Evolutionary conservation across 2,329 filamentous ascomycete species (phyloP), one percentile per base, ranked within the genome.

Genomic region (Colletotrichum phormii): DNA sequence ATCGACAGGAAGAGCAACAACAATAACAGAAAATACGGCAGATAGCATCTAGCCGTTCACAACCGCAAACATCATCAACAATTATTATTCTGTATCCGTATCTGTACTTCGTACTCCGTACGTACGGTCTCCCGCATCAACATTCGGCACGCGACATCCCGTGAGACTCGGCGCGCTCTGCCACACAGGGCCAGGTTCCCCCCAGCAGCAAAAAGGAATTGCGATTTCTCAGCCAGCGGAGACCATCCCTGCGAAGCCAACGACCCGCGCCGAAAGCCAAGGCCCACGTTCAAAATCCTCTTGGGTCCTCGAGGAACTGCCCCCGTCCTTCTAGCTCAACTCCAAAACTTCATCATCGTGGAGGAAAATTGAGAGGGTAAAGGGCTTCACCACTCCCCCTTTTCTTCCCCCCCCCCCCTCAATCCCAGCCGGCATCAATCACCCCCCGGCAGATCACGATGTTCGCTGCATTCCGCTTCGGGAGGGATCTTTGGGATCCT

Each of bases 401-500:
- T 49, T 37, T 18, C 49, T 64, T 35, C n/a, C n/a, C n/a, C n/a
- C n/a, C 54, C 33, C 12, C 67, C n/a, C 42, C 46, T 71, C 31
- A 24, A 46, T 53, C 49, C 24, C 13, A 64, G 59, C 60, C 59
- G 60, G 33, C 18, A n/a, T 49, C 42, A 60, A 26, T 15, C 37
- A 42, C 31, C 26, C 42, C 65, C 9, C 37, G 70, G 66, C 54
- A 70, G 70, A 70, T 51, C 51, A 68, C 67, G 59, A 72, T 77
- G 60, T 68, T 66, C 37, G 65, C 75, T 62, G 77, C 77, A 54
- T 84, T 87, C 76, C 77, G 78, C 66, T 84, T 87, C 62, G 82
- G 83, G 61, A 79, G 75, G 35, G 83, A 81, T 74, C 78, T 81
- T 37, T 90, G 85, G 84, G 88, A 90, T 78, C 87, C 87, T 7